Evolutionary conservation across 1,284 basidiomycete genomes (phyloP).

Genomic region (Ceratobasidium sp.): DNA sequence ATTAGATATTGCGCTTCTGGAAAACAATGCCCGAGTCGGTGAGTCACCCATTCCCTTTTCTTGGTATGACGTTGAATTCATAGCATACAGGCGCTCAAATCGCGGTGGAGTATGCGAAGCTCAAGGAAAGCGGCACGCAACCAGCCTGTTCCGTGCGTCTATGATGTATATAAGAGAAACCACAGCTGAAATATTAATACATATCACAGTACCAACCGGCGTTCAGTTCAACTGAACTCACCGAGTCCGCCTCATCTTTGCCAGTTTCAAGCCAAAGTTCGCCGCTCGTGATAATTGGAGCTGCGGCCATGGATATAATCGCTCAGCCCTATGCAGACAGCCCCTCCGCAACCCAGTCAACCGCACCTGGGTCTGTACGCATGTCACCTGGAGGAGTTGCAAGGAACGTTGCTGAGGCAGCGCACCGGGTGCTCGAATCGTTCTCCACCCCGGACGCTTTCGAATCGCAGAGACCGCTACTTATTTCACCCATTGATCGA

Average conservation of each 20-base stretch:
- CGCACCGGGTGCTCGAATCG: conserved; percentile 64
- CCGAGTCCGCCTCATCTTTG: not conserved
- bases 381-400: conserved; percentile 91
- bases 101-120: conserved; percentile 79
- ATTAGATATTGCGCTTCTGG: conserved; percentile 86
- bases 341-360: conserved; percentile 69
- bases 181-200: conserved; percentile 4
- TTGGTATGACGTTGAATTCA: conserved; percentile 32
- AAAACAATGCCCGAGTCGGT: conserved; percentile 93
- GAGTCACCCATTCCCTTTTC: conserved; percentile 53
- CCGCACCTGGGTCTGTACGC: conserved; percentile 81
- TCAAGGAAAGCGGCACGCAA: conserved; percentile 48
- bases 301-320: conserved; percentile 88
- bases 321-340: conserved; percentile 62
- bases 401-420: conserved; percentile 92
- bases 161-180: conserved; percentile 35
- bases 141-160: conserved; percentile 14
- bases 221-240: not conserved
- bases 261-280: conserved; percentile 8
- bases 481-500: conserved; percentile 74
- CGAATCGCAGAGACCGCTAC: conserved; percentile 57
- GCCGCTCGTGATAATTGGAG: conserved; percentile 78
- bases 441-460: not conserved
- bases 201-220: conserved; percentile 23
- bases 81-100: conserved; percentile 75